These are phyloP conservation scores for Nothomitra cinnamomea DNA, from an alignment of 2,329 filamentous ascomycete species.

Conservation along the genomic window DNA sequence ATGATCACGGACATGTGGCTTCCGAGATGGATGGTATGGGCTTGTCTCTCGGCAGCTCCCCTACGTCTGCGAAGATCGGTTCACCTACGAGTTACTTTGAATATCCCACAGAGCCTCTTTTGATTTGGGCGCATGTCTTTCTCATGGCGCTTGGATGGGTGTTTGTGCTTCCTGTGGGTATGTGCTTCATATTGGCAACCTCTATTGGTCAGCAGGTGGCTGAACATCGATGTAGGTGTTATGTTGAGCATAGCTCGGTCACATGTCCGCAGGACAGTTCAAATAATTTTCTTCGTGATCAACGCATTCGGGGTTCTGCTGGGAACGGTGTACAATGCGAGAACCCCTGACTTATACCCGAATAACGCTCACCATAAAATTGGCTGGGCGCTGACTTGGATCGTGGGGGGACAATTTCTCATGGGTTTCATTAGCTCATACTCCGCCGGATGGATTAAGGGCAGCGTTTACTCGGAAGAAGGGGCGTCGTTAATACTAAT, in stretches of 20 bases:
- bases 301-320: constrained; percentile 49
- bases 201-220: not conserved
- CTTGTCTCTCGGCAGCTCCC: constrained; percentile 4
- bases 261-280: constrained; percentile 49
- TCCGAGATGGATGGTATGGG: not conserved
- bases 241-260: constrained; percentile 77
- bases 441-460: constrained; percentile 27
- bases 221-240: constrained; percentile 38
- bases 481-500: constrained; percentile 45
- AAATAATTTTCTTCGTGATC: constrained; percentile 47
- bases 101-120: constrained; percentile 31
- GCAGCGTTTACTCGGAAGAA: constrained; percentile 25
- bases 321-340: constrained; percentile 56
- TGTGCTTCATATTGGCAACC: constrained; percentile 19
- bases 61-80: constrained; percentile 15
- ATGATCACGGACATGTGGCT: constrained; percentile 11
- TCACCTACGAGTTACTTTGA: constrained; percentile 37
- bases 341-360: constrained; percentile 71
- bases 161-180: constrained; percentile 54
- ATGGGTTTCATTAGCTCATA: constrained; percentile 49
- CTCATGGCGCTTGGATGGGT: constrained; percentile 59
- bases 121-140: constrained; percentile 52
- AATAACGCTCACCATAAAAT: constrained; percentile 79
- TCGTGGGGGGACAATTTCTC: constrained; percentile 51
- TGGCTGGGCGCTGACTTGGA: constrained; percentile 67